Evolutionary conservation across 768 basidiomycete species (phyloP), one percentile per base, ranked within the genome.

Genomic region (Tricholoma saponaceum): DNA sequence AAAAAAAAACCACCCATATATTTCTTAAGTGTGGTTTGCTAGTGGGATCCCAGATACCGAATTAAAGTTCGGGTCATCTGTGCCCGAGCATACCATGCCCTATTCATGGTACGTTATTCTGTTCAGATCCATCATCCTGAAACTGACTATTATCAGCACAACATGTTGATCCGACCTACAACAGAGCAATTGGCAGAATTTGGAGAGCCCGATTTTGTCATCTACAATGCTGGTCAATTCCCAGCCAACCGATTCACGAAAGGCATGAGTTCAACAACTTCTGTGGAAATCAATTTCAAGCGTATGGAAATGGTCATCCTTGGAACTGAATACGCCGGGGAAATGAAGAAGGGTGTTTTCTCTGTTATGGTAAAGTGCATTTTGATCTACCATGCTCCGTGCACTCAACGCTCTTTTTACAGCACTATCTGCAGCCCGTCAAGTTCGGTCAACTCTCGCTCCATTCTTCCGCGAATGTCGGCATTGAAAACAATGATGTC

Each of bases 301-400:
- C 92, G 97, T 39, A 97, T 95, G 94, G 97, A 99, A 75, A 99
- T 99, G 97, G 97, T 99, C 68, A 98, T 99, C 68, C 92, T 99
- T 66, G 96, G 92, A 55, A 96, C 94, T 30, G 95, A 98, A 71
- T 98, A 98, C 69, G 95, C 95, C 26, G 95, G 95, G 51, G 95
- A 99, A 80, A 99, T 99, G 97, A 99, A 99, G 81, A 99, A 99
- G 85, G 97, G 97, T 70, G 92, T 99, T 72, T 99, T 99, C 80
- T 93, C 90, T 44, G 95, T 99, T 65, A 99, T 99, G 96, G 86
- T 86, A 28, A n/a, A 50, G 60, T 20, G 77, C 61, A 43, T 58
- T 13, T 32, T 20, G 20, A 52, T 51, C 37, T 52, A 18, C 6
- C 30, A 28, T 37, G 13, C 26, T 51, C 33, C 44, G 51, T 58